phyloP scores from a whole-genome alignment of 2,329 filamentous ascomycete genomes.

The Exophiala mesophila region DNA sequence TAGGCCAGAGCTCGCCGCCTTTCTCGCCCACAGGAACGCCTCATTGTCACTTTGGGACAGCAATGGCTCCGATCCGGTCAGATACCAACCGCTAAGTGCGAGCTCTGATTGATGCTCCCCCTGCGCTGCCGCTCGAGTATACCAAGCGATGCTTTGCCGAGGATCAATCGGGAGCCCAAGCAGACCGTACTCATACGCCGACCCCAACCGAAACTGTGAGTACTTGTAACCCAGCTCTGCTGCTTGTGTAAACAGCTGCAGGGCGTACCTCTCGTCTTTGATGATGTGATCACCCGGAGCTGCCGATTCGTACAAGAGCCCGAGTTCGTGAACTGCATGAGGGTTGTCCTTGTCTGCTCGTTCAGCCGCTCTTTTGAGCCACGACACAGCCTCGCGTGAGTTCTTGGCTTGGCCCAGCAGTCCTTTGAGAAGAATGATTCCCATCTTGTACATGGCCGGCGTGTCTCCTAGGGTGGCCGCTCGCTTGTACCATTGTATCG shows the following conservation, averaged over 20 bases:
- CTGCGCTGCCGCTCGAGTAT: constrained; percentile 82
- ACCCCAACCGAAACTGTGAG: constrained; percentile 83
- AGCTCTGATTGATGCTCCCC: constrained; percentile 92
- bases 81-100: constrained; percentile 83
- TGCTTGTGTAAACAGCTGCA: constrained; percentile 77
- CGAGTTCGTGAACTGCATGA: constrained; percentile 87
- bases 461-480: constrained; percentile 85
- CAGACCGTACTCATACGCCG: constrained; percentile 82
- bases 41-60: constrained; percentile 90
- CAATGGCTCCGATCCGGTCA: constrained; percentile 84
- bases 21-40: constrained; percentile 93
- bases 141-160: constrained; percentile 85
- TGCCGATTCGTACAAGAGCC: constrained; percentile 53
- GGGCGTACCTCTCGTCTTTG: constrained; percentile 74
- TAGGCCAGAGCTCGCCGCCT: constrained; percentile 80
- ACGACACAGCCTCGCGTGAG: constrained; percentile 77
- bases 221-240: constrained; percentile 91
- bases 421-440: constrained; percentile 91
- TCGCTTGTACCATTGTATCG: constrained; percentile 96
- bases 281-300: constrained; percentile 66
- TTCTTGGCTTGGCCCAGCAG: constrained; percentile 82
- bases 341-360: constrained; percentile 84
- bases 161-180: constrained; percentile 80
- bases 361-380: constrained; percentile 91
- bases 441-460: constrained; percentile 96